Conservation (phyloP, 192 early-diverging fungal species). For the Coemansia furcata region DNA sequence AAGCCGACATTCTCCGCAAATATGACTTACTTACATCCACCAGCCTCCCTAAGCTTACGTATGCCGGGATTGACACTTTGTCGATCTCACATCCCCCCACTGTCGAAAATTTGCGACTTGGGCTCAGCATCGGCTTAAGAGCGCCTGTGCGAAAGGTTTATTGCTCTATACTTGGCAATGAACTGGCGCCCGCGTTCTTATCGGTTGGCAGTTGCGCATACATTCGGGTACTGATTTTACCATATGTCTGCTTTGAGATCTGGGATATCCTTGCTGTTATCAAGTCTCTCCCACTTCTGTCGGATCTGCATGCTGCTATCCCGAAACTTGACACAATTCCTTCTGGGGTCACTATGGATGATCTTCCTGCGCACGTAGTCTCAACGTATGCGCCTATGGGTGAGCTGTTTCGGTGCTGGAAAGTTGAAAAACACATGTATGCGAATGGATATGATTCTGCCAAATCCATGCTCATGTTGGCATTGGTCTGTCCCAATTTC, state of each 20-base stretch:
- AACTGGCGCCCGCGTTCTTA: background rate
- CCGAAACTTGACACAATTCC: background rate
- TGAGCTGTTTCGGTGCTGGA: background rate
- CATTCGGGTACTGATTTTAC: background rate
- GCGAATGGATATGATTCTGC: background rate
- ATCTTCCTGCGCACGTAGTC: background rate
- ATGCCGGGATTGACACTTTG: no score
- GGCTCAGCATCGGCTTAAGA: background rate
- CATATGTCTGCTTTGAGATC: background rate
- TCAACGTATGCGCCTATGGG: background rate
- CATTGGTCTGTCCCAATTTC: background rate
- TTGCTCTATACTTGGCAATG: background rate
- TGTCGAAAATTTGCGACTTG: background rate
- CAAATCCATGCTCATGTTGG: background rate
- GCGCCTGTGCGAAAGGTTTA: background rate
- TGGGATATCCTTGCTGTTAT: background rate
- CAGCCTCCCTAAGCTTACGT: no score
- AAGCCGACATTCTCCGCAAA: no score
- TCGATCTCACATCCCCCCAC: no score
- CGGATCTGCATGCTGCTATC: background rate
- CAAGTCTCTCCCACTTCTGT: background rate
- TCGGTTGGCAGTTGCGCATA: background rate
- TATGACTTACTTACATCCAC: no score
- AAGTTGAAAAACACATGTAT: background rate
- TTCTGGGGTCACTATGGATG: background rate